A percentile compares a stretch with the other conserved stretches of the same genome.
These are phyloP conservation scores for Tricholoma flavovirens DNA, from an alignment of 768 basidiomycete species.

Conservation along the genomic window DNA sequence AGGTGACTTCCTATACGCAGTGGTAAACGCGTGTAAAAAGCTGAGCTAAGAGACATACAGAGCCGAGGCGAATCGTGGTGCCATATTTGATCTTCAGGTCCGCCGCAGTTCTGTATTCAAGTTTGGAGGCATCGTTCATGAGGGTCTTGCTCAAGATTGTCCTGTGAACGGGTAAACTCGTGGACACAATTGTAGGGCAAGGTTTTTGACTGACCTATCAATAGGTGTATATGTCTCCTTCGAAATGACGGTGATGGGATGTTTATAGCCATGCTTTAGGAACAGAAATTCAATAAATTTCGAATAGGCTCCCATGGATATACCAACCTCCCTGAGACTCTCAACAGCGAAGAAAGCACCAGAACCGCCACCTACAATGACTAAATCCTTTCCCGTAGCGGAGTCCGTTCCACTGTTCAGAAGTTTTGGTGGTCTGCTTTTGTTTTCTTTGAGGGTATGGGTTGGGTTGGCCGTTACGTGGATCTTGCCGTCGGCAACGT, in stretches of 20 bases:
- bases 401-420: constrained; percentile 41
- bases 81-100: constrained; percentile 74
- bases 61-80: constrained; percentile 56
- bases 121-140: constrained; percentile 68
- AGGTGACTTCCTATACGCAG: constrained; percentile 53
- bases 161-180: constrained; percentile 30
- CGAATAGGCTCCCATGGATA: background rate
- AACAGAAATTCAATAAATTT: background rate
- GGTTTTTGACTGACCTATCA: constrained; percentile 48
- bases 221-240: constrained; percentile 78
- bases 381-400: constrained; percentile 55
- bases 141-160: constrained; percentile 89
- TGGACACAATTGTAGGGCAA: constrained; percentile 1
- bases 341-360: constrained; percentile 74
- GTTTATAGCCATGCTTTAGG: constrained; percentile 65
- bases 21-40: constrained; percentile 1
- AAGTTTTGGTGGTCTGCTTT: constrained; percentile 55
- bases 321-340: constrained; percentile 68
- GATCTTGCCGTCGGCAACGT: constrained; percentile 67
- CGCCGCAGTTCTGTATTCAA: constrained; percentile 66
- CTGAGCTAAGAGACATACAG: constrained; percentile 31
- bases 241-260: constrained; percentile 74
- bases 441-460: constrained; percentile 60
- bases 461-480: constrained; percentile 65
- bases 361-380: constrained; percentile 84